These are phyloP conservation scores for Lipomyces lipofer DNA, from an alignment of 805 yeast genomes.

Conservation along the genomic window DNA sequence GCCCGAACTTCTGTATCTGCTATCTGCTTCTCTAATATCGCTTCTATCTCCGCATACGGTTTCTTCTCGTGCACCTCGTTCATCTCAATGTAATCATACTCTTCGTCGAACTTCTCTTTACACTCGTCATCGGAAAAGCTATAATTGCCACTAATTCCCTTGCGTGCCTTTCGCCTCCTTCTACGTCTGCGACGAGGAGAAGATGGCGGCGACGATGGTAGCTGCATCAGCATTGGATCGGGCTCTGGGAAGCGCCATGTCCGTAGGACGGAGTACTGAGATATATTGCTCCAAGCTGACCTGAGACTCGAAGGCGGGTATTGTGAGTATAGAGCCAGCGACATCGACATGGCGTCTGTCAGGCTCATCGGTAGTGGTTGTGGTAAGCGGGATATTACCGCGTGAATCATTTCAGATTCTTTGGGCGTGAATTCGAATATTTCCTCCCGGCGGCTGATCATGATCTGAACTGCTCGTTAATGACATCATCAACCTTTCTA, in stretches of 20 bases:
- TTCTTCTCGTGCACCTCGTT: conserved; percentile 15
- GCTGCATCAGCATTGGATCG: neutral
- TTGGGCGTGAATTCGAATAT: conserved; percentile 44
- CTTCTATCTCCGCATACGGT: conserved; percentile 9
- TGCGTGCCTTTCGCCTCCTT: neutral
- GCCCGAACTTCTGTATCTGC: conserved; percentile 13
- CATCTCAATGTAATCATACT: conserved; percentile 25
- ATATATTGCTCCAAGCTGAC: conserved; percentile 34
- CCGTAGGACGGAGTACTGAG: conserved; percentile 41
- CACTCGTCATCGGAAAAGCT: neutral
- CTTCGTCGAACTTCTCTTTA: conserved; percentile 4
- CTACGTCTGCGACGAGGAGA: neutral
- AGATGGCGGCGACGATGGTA: neutral
- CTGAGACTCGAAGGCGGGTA: conserved; percentile 30
- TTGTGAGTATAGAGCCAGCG: conserved; percentile 27
- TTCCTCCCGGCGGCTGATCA: conserved; percentile 43
- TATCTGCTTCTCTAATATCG: conserved; percentile 9
- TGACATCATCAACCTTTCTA: neutral
- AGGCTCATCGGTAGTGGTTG: conserved; percentile 29
- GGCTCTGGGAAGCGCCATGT: conserved; percentile 14
- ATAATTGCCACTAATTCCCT: neutral
- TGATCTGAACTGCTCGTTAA: conserved; percentile 42
- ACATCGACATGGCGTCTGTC: conserved; percentile 31
- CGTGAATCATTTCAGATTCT: conserved; percentile 47
- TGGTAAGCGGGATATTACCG: conserved; percentile 40